Percentiles rank a stretch among this genome's conserved stretches.
These are phyloP conservation scores for Lanmaoa pseudosensibilis DNA, from an alignment of 768 basidiomycete species.

Conservation along the genomic window DNA sequence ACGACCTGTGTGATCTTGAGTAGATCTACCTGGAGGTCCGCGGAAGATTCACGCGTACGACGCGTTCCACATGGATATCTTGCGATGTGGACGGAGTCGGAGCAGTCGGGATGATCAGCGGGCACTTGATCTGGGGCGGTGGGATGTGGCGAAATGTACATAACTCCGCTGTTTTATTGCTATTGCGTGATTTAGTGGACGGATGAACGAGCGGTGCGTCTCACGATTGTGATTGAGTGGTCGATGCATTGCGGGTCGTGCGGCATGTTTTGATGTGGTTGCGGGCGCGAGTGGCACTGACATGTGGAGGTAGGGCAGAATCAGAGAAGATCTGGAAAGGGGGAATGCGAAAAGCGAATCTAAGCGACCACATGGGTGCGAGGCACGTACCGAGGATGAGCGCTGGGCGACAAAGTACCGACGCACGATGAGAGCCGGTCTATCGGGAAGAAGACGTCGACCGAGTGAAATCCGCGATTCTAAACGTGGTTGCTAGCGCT, in stretches of 20 bases:
- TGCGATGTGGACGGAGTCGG: conserved; percentile 33
- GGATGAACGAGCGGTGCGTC: neutral
- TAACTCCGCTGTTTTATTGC: conserved; percentile 19
- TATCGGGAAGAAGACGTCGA: conserved; percentile 15
- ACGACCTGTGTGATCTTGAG: conserved; percentile 22
- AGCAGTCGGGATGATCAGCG: conserved; percentile 26
- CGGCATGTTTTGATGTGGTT: conserved; percentile 1
- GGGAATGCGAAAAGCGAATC: conserved; percentile 26
- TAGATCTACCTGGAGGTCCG: conserved; percentile 31
- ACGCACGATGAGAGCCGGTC: conserved; percentile 9
- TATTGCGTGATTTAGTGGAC: conserved; percentile 14
- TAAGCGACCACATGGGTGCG: conserved; percentile 27
- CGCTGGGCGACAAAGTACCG: conserved; percentile 1
- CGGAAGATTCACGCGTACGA: conserved; percentile 33
- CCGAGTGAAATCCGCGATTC: conserved; percentile 16
- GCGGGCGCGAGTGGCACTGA: neutral
- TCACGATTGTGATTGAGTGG: conserved; percentile 6
- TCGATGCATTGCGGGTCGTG: neutral
- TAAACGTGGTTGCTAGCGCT: conserved; percentile 17
- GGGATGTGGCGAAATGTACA: conserved; percentile 18
- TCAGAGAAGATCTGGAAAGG: conserved; percentile 26
- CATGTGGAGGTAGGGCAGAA: conserved; percentile 24
- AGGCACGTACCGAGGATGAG: conserved; percentile 20
- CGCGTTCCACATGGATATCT: conserved; percentile 32
- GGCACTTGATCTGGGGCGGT: conserved; percentile 23